These are phyloP conservation scores for Pythium brachiatum DNA, from an alignment of 352 stramenopile species.

Conservation along the genomic window DNA sequence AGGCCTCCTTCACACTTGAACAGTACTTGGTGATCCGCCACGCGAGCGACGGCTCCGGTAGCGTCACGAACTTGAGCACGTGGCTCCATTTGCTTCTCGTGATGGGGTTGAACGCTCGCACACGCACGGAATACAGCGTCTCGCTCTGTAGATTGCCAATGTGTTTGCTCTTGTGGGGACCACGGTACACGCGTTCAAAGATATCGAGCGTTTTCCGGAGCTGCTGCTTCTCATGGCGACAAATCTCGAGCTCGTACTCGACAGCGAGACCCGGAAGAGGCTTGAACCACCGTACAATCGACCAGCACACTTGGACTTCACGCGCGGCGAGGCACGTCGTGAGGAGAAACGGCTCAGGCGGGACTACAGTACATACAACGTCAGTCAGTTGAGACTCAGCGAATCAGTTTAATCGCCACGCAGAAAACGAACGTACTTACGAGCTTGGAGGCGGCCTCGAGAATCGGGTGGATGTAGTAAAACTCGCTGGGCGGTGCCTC, in stretches of 20 bases:
- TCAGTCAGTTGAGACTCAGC: no score
- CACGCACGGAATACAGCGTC: conserved; percentile 52
- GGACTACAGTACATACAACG: conserved; percentile 29
- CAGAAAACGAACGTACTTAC: conserved; percentile 54
- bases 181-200: conserved; percentile 47
- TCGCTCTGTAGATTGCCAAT: conserved; percentile 31
- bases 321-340: conserved; percentile 42
- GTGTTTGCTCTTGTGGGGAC: conserved; percentile 31
- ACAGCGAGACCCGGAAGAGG: conserved; percentile 36
- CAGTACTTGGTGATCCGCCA: conserved; percentile 54
- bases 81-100: conserved; percentile 53
- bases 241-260: conserved; percentile 58
- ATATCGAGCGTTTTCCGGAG: conserved; percentile 15
- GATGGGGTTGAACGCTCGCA: conserved; percentile 46
- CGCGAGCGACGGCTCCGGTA: conserved; percentile 45
- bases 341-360: conserved; percentile 55
- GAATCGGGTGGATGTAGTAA: conserved; percentile 56
- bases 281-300: conserved; percentile 45
- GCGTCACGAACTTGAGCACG: conserved; percentile 46
- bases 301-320: conserved; percentile 56
- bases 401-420: no score
- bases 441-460: conserved; percentile 37
- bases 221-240: conserved; percentile 25
- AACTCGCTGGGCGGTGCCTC: conserved; percentile 33
- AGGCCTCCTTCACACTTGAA: conserved; percentile 40